phyloP scores from a whole-genome alignment of 2,329 filamentous ascomycete genomes.

The Penicillium sumatraense region DNA sequence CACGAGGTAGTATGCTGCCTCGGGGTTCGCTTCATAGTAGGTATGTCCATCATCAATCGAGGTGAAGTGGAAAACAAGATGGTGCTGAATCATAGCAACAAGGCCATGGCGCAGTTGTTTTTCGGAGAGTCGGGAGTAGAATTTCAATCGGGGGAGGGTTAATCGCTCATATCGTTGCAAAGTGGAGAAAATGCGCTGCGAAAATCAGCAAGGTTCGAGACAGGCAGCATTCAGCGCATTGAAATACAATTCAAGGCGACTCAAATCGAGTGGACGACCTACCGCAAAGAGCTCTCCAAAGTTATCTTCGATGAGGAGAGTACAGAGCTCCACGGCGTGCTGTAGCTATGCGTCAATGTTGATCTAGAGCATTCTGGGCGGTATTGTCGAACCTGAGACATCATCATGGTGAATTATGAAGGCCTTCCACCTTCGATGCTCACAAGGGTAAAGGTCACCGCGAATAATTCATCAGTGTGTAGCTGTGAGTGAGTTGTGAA shows the following conservation, averaged over 20 bases:
- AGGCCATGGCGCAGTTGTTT: conserved; percentile 81
- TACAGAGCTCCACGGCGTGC: conserved; percentile 83
- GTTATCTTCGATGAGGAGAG: conserved; percentile 83
- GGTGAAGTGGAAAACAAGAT: conserved; percentile 76
- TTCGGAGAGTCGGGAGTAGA: conserved; percentile 73
- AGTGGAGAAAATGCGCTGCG: conserved; percentile 79
- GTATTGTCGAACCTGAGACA: conserved; percentile 58
- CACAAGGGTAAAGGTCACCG: conserved; percentile 76
- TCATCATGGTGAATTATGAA: conserved; percentile 67
- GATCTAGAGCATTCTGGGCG: conserved; percentile 25
- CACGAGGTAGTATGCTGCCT: conserved; percentile 79
- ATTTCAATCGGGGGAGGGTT: conserved; percentile 69
- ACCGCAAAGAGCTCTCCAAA: conserved; percentile 93
- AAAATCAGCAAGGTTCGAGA: too few relatives aligned
- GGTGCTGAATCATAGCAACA: conserved; percentile 84
- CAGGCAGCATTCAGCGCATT: too few relatives aligned
- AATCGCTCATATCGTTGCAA: conserved; percentile 81
- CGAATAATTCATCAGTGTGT: conserved; percentile 34
- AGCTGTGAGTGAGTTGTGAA: neutral
- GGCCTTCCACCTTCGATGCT: conserved; percentile 70
- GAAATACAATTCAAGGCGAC: too few relatives aligned
- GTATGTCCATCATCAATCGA: conserved; percentile 66
- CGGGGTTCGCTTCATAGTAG: conserved; percentile 82
- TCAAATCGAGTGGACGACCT: too few relatives aligned
- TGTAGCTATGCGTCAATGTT: conserved; percentile 42